Evolutionary conservation across 2,329 filamentous ascomycete genomes (phyloP).

Genomic region (Pseudogymnoascus sp.): DNA sequence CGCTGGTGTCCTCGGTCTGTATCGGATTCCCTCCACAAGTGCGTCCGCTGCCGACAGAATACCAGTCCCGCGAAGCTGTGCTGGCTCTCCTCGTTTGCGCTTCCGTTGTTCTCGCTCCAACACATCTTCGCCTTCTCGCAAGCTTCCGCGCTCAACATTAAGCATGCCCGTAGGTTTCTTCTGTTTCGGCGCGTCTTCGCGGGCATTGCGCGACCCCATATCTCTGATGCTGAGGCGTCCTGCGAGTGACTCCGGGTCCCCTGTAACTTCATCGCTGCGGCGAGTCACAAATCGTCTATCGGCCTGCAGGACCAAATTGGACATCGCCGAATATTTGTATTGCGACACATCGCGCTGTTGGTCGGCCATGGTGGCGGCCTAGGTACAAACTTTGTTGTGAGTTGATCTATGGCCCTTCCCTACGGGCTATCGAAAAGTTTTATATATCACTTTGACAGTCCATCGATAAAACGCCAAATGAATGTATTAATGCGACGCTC

Average conservation of each 20-base stretch:
- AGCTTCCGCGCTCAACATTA: constrained; percentile 65
- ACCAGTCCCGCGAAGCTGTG: constrained; percentile 63
- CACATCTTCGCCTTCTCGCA: constrained; percentile 77
- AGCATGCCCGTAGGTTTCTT: constrained; percentile 60
- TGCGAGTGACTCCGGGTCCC: constrained; percentile 94
- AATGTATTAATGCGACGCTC: constrained; percentile 4
- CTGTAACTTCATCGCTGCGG: constrained; percentile 88
- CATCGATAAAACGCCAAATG: constrained; percentile 9
- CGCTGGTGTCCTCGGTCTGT: constrained; percentile 82
- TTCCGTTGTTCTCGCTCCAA: constrained; percentile 79
- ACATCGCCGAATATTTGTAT: constrained; percentile 99
- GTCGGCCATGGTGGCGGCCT: constrained; percentile 55
- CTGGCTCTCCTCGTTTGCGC: constrained; percentile 67
- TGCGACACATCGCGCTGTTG: constrained; percentile 79
- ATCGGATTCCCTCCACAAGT: constrained; percentile 83
- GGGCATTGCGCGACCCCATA: constrained; percentile 81
- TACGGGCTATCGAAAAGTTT: constrained; percentile 5
- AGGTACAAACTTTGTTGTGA: neutral
- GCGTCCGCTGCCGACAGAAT: constrained; percentile 80
- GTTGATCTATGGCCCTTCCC: constrained; percentile 6
- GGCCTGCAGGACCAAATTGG: constrained; percentile 99
- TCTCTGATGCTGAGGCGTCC: constrained; percentile 88
- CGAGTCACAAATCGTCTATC: constrained; percentile 92
- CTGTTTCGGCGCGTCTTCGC: constrained; percentile 71
- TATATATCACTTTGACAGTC: constrained; percentile 8